phyloP scores from a whole-genome alignment of 352 stramenopile species.

The Globisporangium camurandrum region DNA sequence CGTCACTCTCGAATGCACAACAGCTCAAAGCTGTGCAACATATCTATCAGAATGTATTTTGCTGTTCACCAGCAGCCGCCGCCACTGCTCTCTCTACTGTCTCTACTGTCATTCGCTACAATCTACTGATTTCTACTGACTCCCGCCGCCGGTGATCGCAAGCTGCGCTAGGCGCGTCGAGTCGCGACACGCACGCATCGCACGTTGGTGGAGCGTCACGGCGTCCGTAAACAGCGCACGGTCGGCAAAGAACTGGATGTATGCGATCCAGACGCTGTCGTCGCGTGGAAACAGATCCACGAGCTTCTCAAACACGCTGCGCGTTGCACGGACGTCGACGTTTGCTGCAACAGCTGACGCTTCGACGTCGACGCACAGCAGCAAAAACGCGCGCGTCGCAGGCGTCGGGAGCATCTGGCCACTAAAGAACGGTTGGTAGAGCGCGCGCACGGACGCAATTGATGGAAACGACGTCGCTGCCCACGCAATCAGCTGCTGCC shows the following conservation, averaged over 20 bases:
- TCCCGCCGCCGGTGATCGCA: constrained; percentile 16
- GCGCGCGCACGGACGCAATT: constrained; percentile 27
- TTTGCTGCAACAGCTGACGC: constrained; percentile 24
- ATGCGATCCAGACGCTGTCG: constrained; percentile 52
- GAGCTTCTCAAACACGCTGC: constrained; percentile 74
- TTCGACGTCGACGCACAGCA: constrained; percentile 66
- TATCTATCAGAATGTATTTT: too few relatives aligned
- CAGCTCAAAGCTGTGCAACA: too few relatives aligned
- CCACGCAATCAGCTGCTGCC: constrained; percentile 66
- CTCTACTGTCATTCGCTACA: not conserved
- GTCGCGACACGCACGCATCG: constrained; percentile 56
- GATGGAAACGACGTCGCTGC: constrained; percentile 19
- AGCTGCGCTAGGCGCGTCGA: constrained; percentile 48
- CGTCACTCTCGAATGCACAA: too few relatives aligned
- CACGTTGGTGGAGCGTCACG: constrained; percentile 60
- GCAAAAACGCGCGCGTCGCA: constrained; percentile 58
- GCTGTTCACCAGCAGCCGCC: too few relatives aligned
- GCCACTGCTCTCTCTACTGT: too few relatives aligned
- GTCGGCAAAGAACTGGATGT: constrained; percentile 55
- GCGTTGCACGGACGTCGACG: constrained; percentile 35
- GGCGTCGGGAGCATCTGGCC: constrained; percentile 54
- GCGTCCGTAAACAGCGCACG: constrained; percentile 41
- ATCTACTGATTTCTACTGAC: not conserved
- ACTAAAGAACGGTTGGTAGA: constrained; percentile 68
- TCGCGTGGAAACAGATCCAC: constrained; percentile 71